Conservation (phyloP, 192 early-diverging fungal species). For the Chytriomyces confervae region DNA sequence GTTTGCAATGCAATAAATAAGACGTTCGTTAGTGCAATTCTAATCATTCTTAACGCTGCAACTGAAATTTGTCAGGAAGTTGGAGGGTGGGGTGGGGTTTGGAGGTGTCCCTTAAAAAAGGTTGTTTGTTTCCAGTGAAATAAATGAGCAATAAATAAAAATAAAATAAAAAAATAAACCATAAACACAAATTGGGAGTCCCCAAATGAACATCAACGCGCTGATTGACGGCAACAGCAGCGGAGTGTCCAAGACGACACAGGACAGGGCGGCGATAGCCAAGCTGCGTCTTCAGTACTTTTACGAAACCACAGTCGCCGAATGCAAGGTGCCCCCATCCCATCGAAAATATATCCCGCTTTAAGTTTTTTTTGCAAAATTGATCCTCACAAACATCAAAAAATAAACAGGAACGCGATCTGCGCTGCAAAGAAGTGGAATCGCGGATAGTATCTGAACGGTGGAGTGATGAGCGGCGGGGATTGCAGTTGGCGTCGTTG, state of each 20-base stretch:
- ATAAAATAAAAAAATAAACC: too few relatives aligned
- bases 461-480: slow-evolving; percentile 87
- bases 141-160: too few relatives aligned
- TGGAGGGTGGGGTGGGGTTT: too few relatives aligned
- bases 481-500: slow-evolving; percentile 76
- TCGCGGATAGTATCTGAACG: slow-evolving; percentile 71
- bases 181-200: too few relatives aligned
- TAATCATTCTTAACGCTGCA: too few relatives aligned
- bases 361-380: background rate
- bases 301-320: slow-evolving; percentile 86
- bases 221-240: background rate
- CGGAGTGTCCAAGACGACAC: slow-evolving; percentile 68
- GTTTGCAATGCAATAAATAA: too few relatives aligned
- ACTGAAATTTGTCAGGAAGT: too few relatives aligned
- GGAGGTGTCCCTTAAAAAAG: too few relatives aligned
- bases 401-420: slow-evolving; percentile 19
- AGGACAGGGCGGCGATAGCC: slow-evolving; percentile 88
- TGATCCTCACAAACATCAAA: background rate
- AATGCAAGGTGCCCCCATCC: slow-evolving; percentile 64
- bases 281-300: slow-evolving; percentile 92
- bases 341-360: too few relatives aligned
- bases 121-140: too few relatives aligned
- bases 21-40: too few relatives aligned
- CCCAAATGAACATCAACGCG: background rate
- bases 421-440: slow-evolving; percentile 81